Base-by-base conservation (phyloP, 805 yeast genomes). In the Cyberlindnera maclurae region DNA sequence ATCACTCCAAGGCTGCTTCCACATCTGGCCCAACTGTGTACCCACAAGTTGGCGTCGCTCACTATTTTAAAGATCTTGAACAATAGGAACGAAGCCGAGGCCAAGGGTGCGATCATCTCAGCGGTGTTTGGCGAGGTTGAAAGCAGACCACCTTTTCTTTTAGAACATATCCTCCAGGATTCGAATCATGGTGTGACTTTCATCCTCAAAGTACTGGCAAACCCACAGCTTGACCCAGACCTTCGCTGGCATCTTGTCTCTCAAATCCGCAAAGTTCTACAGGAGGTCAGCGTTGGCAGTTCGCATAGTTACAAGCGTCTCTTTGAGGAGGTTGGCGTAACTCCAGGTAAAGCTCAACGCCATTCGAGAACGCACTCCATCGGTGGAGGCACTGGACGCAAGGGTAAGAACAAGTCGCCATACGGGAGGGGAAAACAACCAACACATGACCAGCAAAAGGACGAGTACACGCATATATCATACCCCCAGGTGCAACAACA, bases 251-350 rank as follows among this genome's bases (percentile, higher is more conserved):
- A 71, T 41, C 71, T 86, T 4, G 60, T 76, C 16, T 64, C 67
- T 36, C 82, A 79, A 57, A 78, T 84, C 15, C 73, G 86, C 44
- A 64, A 71, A 33, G 73, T 79, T 6, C 63, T 89, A 41, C 62
- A 77, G 31, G 82, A 81, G 34, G 59, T 73, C 51, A 76, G 75
- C 41, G 68, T 81, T 29, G 51, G 66, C 33, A 64, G 71, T 22
- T 66, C 29, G 12, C 15, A 27, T 66, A 84, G 82, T 27, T 85
- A 86, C 60, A 84, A 85, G 55, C 77, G 95, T 47, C 67, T 93
- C 41, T 74, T 89, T 72, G 97, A 90, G 50, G 97, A 90, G 59
- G 90, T 88, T 45, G 97, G 97, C 3, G 64, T 89, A 37, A 31
- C 44, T 16, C 41, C 33, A 27, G 46, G 54, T 9, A 22, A 16